Evolutionary conservation across 2,329 filamentous ascomycete species (phyloP), one percentile per base, ranked within the genome.

Genomic region (Microsporum canis): DNA sequence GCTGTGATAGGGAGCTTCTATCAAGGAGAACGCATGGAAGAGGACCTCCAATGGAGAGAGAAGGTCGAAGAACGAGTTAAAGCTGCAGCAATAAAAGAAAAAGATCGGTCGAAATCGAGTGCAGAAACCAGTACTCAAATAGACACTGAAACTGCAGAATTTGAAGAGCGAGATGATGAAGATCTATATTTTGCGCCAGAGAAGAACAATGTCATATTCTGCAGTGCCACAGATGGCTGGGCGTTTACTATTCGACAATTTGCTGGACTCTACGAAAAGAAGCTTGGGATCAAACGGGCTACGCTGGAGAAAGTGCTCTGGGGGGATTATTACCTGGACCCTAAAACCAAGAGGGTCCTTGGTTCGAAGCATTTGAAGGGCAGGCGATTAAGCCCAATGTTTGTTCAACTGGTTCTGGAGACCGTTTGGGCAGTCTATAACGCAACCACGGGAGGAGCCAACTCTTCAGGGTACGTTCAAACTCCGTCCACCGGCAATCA

Each of bases 151-250:
- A 76, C 78, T 36, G 78, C 77, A 7, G 82, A 84, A 55, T 99
- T 90, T 67, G 87, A 96, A 72, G 94, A 97, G 72, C 85, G 86
- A 67, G 91, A 96, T 69, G 94, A 99, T 69, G 91, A 97, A 72
- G 91, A 96, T 72, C 86, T 99, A 31, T 99, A 99, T 73, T 99
- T 99, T 75, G 90, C 94, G 0, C 94, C 94, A 0, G 94, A 99
- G 71, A 95, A 92, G 75, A 96, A 96, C 74, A 99, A 99, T 70
- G 94, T 99, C 73, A 97, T 99, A 65, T 99, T 99, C 73, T 91
- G 90, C 77, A 97, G 92, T 72, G 94, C 94, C 63, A 88, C 96
- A 61, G 94, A 99, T 71, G 94, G 94, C n/a, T 99, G 94, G 94
- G 94, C 94, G 2, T 99, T 99, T 69, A 99, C 94, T 0, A 87